Percentiles rank a stretch among this genome's conserved stretches.
Conservation (phyloP, 2,329 filamentous ascomycete species). For the Podosphaera fusca region DNA sequence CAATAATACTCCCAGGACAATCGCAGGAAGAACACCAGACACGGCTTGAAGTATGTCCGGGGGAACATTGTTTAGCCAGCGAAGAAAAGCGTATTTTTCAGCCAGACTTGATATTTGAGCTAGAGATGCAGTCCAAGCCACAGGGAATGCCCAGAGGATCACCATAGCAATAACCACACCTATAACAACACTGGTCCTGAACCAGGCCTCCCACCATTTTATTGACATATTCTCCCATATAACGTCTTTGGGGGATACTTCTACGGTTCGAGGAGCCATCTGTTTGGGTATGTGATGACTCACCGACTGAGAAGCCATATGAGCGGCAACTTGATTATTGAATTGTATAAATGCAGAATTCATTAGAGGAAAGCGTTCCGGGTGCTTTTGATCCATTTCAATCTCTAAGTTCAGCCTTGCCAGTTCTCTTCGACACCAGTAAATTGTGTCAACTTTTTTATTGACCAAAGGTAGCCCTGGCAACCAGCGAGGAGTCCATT, state of each 20-base stretch:
- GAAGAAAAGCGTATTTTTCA: slow-evolving; percentile 40
- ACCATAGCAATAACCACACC: slow-evolving; percentile 49
- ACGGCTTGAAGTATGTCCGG: slow-evolving; percentile 40
- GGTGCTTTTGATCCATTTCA: slow-evolving; percentile 65
- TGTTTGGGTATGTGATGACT: slow-evolving; percentile 80
- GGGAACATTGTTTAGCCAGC: slow-evolving; percentile 42
- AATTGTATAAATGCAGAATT: slow-evolving; percentile 97
- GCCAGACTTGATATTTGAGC: slow-evolving; percentile 56
- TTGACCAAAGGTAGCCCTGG: slow-evolving; percentile 57
- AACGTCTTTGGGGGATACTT: slow-evolving; percentile 80
- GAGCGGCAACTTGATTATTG: slow-evolving; percentile 88
- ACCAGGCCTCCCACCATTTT: slow-evolving; percentile 76
- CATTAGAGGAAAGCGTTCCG: slow-evolving; percentile 75
- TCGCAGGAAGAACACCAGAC: slow-evolving; percentile 67
- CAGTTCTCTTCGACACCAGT: slow-evolving; percentile 68
- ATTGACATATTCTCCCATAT: slow-evolving; percentile 96
- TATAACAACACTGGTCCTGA: slow-evolving; percentile 34
- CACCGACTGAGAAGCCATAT: slow-evolving; percentile 89
- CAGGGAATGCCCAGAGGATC: slow-evolving; percentile 73
- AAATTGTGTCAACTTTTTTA: slow-evolving; percentile 86
- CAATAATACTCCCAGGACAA: slow-evolving; percentile 55
- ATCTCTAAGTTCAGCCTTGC: slow-evolving; percentile 81
- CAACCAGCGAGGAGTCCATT: slow-evolving; percentile 40
- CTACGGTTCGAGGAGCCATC: slow-evolving; percentile 81
- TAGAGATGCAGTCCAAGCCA: slow-evolving; percentile 66